Conservation (phyloP, 2,329 filamentous ascomycete genomes). For the Lojkania enalia region DNA sequence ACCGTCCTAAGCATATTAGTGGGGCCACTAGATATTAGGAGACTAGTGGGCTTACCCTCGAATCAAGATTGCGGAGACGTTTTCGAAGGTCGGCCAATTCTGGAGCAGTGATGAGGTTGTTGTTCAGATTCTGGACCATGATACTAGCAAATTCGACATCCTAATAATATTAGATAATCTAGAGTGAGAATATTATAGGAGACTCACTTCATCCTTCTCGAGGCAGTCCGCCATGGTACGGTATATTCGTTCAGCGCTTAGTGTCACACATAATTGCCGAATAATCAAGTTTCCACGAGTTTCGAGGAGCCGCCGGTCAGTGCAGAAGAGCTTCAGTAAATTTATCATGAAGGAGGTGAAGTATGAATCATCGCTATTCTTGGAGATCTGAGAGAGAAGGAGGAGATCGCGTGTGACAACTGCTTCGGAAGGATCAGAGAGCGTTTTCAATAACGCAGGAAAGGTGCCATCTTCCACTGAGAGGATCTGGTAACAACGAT, state of each 20-base stretch:
- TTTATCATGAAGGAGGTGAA: constrained; percentile 99
- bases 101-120: constrained; percentile 96
- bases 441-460: constrained; percentile 89
- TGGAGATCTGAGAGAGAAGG: constrained; percentile 91
- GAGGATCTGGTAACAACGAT: constrained; percentile 55
- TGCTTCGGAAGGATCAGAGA: constrained; percentile 92
- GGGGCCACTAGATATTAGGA: constrained; percentile 7
- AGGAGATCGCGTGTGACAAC: constrained; percentile 95
- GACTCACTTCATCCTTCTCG: constrained; percentile 76
- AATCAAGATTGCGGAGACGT: constrained; percentile 85
- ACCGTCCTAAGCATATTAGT: constrained; percentile 66
- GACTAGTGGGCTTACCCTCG: constrained; percentile 60
- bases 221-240: constrained; percentile 94
- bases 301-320: constrained; percentile 87
- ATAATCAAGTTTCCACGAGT: constrained; percentile 95
- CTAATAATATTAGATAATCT: constrained; percentile 29
- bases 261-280: constrained; percentile 85
- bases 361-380: constrained; percentile 95
- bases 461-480: constrained; percentile 98
- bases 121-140: constrained; percentile 99
- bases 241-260: constrained; percentile 95
- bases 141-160: constrained; percentile 98
- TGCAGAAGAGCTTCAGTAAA: constrained; percentile 90
- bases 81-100: constrained; percentile 91
- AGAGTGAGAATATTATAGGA: constrained; percentile 15